Base-by-base conservation (phyloP, 345 rosid genomes). In the Pseudoturritis turrita region DNA sequence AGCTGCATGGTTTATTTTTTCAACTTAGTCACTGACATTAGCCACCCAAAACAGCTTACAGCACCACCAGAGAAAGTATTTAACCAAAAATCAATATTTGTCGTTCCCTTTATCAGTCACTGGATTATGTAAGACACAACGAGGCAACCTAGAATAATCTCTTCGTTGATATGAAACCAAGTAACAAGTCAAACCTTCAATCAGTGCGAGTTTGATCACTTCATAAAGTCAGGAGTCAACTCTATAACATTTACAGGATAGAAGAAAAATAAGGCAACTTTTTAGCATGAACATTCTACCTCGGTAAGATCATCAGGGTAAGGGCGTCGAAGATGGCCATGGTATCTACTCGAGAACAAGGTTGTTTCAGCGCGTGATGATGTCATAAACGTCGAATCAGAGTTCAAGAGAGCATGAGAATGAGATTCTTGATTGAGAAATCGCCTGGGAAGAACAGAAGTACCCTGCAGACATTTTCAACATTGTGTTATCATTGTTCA, bases 231-330 rank as follows among this genome's bases (percentile, higher is more conserved):
- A 60, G 29, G 15, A 60, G 10, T 21, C 41, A 54, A 59, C n/a
- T 44, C 9, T 33, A 17, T 36, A 35, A 21, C 36, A 69, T 46
- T 9, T 46, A 33, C 7, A 17, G 58, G 29, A 50, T 39, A 50
- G 19, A 68, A 55, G 58, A 67, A 54, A 49, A 15, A 60, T 15
- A 36, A 4, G 60, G 11, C 6, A 57, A 23, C 57, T 14, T 11
- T 33, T 35, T 18, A 11, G 21, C 57, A 36, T 31, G 47, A 50
- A 53, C 37, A 44, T 21, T 47, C 13, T 51, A 94, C 98, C 97
- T 91, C 91, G 63, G 91, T 89, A 56, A 89, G 80, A 66, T 86
- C 96, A 73, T 87, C 97, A 3, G 98, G 91, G 19, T 92, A 86
- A 71, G 96, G 87, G 80, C 81, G 88, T 45, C 84, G 87, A 39